Evolutionary conservation across 1,139 yeast genomes (phyloP), one percentile per base, ranked within the genome.

Genomic region (Pichia sp.): DNA sequence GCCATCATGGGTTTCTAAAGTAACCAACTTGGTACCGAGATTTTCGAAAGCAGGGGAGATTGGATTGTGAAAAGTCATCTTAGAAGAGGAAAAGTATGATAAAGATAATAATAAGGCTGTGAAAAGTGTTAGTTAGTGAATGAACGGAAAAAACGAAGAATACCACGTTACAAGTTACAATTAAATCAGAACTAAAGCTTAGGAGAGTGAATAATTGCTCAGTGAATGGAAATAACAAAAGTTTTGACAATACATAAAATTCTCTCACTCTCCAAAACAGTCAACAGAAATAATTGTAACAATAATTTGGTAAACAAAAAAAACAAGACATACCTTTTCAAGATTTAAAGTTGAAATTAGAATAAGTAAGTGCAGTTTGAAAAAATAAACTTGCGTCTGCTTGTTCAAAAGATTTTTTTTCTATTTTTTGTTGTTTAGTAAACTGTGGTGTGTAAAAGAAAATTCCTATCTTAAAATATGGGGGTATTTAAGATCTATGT

Each of bases 1-100:
- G 49, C 97, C 97, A 65, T 88, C 94, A 57, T 85, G 84, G 56
- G 95, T 78, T 67, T 93, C 96, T 62, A 91, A 76, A 47, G 95
- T 81, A 74, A 88, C 79, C 67, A 88, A 70, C 34, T 46, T 46
- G 18, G 42, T 44, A 37, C 49, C 50, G n/a, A 46, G 46, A 23
- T 46, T 42, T 42, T 46, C 47, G 38, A 48, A 46, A 10, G 51
- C 41, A 26, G 51, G 51, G 35, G 51, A 45, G 28, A 48, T 48
- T n/a, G 51, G 51, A 32, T 48, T 48, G 32, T 44, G 41, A 33
- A 48, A 48, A 41, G 46, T 24, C 47, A 47, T 46, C 26, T 23
- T 42, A 14, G 18, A 25, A 24, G 17, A 22, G 25, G 11, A 28
- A n/a, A 31, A n/a, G 15, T 9, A 14, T 7, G 12, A n/a, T n/a